These are phyloP conservation scores for Nothomitra cinnamomea DNA, from an alignment of 2,329 filamentous ascomycete species.

Conservation along the genomic window DNA sequence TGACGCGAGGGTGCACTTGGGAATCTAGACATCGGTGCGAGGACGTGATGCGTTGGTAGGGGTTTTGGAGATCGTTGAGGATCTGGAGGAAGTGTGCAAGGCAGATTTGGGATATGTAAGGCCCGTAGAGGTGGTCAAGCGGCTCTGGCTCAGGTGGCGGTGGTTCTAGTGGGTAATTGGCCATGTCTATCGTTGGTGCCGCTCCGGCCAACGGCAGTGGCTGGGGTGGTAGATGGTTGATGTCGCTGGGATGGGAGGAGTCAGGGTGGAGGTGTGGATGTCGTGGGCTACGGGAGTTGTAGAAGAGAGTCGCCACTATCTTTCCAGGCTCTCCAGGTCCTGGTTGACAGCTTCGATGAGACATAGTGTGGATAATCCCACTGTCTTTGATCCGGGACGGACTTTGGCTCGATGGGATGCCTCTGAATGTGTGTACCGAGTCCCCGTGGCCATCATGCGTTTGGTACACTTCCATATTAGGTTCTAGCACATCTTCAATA, in stretches of 20 bases:
- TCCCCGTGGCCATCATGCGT: not conserved
- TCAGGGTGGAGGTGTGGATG: slow-evolving; percentile 32
- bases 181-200: slow-evolving; percentile 32
- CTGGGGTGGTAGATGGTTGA: slow-evolving; percentile 24
- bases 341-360: slow-evolving; percentile 23
- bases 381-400: slow-evolving; percentile 25
- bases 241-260: slow-evolving; percentile 18
- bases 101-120: slow-evolving; percentile 36
- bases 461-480: not conserved
- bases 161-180: slow-evolving; percentile 36
- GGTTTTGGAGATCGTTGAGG: slow-evolving; percentile 30
- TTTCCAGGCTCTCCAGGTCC: slow-evolving; percentile 24
- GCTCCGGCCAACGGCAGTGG: slow-evolving; percentile 27
- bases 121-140: slow-evolving; percentile 36
- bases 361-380: slow-evolving; percentile 29
- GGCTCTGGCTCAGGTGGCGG: slow-evolving; percentile 35
- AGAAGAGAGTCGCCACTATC: slow-evolving; percentile 31
- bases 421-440: not conserved
- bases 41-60: slow-evolving; percentile 30
- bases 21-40: slow-evolving; percentile 30
- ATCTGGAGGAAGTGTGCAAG: slow-evolving; percentile 37
- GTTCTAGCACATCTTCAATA: not conserved
- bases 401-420: slow-evolving; percentile 22
- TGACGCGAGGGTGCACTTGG: slow-evolving; percentile 30
- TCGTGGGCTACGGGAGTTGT: slow-evolving; percentile 26